These are phyloP conservation scores for Tagetes patula DNA, from an alignment of 129 eudicot genomes.

Conservation along the genomic window DNA sequence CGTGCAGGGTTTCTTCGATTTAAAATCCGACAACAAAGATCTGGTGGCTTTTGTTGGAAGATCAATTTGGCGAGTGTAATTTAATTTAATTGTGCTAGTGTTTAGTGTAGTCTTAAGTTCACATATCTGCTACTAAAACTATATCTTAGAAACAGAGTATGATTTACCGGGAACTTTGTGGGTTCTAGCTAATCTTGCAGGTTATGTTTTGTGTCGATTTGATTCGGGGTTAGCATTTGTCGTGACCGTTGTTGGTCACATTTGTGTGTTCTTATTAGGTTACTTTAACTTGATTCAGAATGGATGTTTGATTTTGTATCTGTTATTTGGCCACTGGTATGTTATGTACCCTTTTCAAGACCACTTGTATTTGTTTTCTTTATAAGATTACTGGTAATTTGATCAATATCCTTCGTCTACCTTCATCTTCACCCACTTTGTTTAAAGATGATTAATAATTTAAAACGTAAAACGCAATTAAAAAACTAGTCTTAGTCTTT, in stretches of 20 bases:
- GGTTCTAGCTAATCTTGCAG: background rate
- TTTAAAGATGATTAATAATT: too few species aligned
- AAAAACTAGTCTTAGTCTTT: too few species aligned
- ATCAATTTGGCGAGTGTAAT: conserved; percentile 29
- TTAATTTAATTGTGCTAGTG: background rate
- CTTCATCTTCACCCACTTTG: too few species aligned
- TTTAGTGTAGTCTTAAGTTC: conserved; percentile 27
- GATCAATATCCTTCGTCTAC: background rate
- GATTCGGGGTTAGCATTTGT: conserved; percentile 16
- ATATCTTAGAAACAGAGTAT: conserved; percentile 25
- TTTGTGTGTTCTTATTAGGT: conserved; percentile 14
- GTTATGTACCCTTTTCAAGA: conserved; percentile 11
- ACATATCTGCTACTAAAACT: conserved; percentile 32
- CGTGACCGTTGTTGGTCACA: background rate
- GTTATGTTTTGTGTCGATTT: conserved; percentile 18
- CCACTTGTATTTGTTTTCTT: background rate
- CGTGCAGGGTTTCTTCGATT: conserved; percentile 59
- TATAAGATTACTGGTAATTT: conserved; percentile 14
- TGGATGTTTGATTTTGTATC: conserved; percentile 13
- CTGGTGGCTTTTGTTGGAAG: conserved; percentile 57
- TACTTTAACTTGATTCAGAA: conserved; percentile 15
- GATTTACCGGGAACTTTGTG: conserved; percentile 16
- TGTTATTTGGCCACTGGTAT: conserved; percentile 7
- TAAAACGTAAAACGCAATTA: too few species aligned
- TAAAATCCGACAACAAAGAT: conserved; percentile 49